Base-by-base conservation (phyloP, 2,329 filamentous ascomycete genomes). In the Colletotrichum chrysophilum region DNA sequence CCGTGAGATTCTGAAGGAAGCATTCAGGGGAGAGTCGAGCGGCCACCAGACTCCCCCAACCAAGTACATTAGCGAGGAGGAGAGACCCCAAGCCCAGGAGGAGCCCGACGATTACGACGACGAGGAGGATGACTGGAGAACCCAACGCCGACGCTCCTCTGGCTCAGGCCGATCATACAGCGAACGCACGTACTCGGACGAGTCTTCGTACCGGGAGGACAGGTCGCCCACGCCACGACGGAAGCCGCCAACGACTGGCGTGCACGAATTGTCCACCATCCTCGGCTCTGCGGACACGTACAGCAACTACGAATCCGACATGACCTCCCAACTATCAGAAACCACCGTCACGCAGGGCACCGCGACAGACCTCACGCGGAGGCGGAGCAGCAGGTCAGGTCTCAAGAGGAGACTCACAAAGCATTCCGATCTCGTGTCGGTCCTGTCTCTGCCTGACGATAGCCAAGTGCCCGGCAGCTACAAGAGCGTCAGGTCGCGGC, bases 381-480 rank as follows among this genome's bases (percentile, higher is more conserved):
- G 82, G 85, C 88, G 82, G 80, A 89, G 79, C 83, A 87, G 88
- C 79, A 89, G 86, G 77, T 85, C 89, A 2, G 89, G 88, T 58
- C 86, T 95, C 38, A 95, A 94, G 83, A 91, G 95, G 77, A 92
- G 94, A 75, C 89, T 98, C 52, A 98, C 96, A 5, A 98, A 95
- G 75, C 96, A 98, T 84, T 96, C 96, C 18, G 97, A 99, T 83
- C 89, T 99, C 28, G 95, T 99, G 52, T 98, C 97, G 1, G 95
- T 98, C 4, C 88, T 99, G 10, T 98, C 96, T 0, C 86, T 95
- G 74, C 92, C 93, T 0, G 89, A 93, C 75, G 86, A 91, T 71
- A 85, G 85, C 43, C 85, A 86, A 30, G 86, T 91, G 38, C 89
- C 91, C 66, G 89, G 89, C 65, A 89, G 93, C 74, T 91, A 90